A percentile compares a stretch with the other conserved stretches of the same genome.
Evolutionary conservation across 164 flowering plant genomes (phyloP).

Genomic region (Magnolia officinalis): DNA sequence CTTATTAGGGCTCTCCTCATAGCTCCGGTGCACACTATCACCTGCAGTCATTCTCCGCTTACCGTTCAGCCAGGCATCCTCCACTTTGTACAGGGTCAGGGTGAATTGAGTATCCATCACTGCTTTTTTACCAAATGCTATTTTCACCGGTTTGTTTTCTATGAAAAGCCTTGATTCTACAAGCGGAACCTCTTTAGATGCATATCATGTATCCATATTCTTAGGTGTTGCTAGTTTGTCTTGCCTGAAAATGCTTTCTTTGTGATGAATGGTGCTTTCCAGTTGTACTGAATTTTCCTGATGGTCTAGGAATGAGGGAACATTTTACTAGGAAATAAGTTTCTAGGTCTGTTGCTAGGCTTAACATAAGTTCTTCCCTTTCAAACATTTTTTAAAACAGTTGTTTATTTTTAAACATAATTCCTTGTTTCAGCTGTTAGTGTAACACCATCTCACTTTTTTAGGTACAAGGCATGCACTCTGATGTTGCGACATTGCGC

Average conservation of each 20-base stretch:
- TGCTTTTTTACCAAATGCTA: no score
- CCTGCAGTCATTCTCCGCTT: no score
- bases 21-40: no score
- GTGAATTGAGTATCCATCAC: no score
- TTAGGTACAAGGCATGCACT: constrained; percentile 89
- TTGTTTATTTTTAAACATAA: not conserved
- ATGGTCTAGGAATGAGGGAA: not conserved
- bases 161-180: not conserved
- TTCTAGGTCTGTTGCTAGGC: no score
- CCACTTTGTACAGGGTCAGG: no score
- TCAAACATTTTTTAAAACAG: not conserved
- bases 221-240: not conserved
- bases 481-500: constrained; percentile 53
- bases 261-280: not conserved
- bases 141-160: not conserved
- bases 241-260: not conserved
- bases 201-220: not conserved
- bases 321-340: no score
- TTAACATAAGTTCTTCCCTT: not conserved
- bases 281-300: not conserved
- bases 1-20: no score
- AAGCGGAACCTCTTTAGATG: not conserved
- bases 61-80: no score
- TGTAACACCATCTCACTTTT: not conserved
- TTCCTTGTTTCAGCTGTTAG: not conserved